phyloP scores from a whole-genome alignment of 2,329 filamentous ascomycete species.

The Hymenoscyphus fraxineus region DNA sequence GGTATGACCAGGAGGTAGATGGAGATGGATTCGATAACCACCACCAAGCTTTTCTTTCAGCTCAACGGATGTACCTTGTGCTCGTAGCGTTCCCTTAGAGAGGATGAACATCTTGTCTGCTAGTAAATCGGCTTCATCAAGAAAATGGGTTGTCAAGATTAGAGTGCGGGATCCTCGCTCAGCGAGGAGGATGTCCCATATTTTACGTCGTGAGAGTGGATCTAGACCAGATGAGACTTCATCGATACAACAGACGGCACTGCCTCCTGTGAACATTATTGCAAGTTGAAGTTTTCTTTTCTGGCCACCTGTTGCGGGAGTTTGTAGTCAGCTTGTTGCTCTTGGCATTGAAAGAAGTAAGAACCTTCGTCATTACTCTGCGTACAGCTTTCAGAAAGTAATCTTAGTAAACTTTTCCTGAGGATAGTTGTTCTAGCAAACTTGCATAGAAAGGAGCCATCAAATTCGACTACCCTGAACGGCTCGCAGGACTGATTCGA shows the following conservation, averaged over 20 bases:
- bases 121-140: slow-evolving; percentile 87
- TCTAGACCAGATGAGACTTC: slow-evolving; percentile 89
- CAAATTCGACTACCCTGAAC: too few species aligned
- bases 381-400: not conserved
- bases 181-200: slow-evolving; percentile 88
- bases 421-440: too few species aligned
- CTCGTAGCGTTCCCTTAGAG: slow-evolving; percentile 78
- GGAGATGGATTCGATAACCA: slow-evolving; percentile 78
- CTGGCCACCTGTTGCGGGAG: slow-evolving; percentile 59
- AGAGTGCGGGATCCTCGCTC: slow-evolving; percentile 80
- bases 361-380: too few species aligned
- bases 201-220: slow-evolving; percentile 79
- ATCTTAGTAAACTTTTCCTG: too few species aligned
- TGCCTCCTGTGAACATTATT: slow-evolving; percentile 93
- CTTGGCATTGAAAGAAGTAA: not conserved
- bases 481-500: too few species aligned
- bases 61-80: slow-evolving; percentile 78
- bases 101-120: slow-evolving; percentile 86
- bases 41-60: slow-evolving; percentile 79
- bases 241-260: slow-evolving; percentile 82
- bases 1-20: slow-evolving; percentile 51
- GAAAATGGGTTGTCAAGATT: slow-evolving; percentile 85
- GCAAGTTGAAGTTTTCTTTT: slow-evolving; percentile 89
- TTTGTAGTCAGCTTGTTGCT: not conserved
- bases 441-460: too few species aligned